These are phyloP conservation scores for Beta corolliflora DNA, from an alignment of 179 eudicot species.

Conservation along the genomic window DNA sequence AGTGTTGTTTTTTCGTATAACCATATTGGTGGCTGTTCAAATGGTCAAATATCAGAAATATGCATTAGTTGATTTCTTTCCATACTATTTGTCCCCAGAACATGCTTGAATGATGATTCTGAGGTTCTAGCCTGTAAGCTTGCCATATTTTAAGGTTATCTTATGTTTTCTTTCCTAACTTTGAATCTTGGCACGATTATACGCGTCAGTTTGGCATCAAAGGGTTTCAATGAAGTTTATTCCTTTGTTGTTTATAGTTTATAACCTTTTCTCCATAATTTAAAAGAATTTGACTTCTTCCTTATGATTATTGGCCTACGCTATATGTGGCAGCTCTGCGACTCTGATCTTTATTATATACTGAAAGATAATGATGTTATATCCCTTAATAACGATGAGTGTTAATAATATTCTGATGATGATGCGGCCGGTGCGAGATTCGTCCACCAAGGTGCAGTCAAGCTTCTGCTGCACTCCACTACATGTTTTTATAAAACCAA, in stretches of 20 bases:
- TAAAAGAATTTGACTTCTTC: slow-evolving; percentile 19
- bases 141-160: background rate
- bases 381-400: background rate
- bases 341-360: background rate
- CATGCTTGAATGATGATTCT: background rate
- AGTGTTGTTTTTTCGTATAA: background rate
- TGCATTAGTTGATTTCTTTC: background rate
- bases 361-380: background rate
- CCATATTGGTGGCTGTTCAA: background rate
- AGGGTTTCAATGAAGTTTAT: background rate
- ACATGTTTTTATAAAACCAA: background rate
- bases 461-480: slow-evolving; percentile 14
- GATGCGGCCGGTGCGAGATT: slow-evolving; percentile 20
- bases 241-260: slow-evolving; percentile 3
- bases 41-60: slow-evolving; percentile 2
- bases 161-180: background rate
- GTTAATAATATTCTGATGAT: background rate
- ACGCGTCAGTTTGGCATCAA: slow-evolving; percentile 5
- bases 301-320: background rate
- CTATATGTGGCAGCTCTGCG: slow-evolving; percentile 7
- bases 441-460: slow-evolving; percentile 17
- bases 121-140: background rate
- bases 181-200: background rate
- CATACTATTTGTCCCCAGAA: background rate
- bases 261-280: background rate